A percentile compares a stretch with the other conserved stretches of the same genome.
Conservation (phyloP, 805 yeast genomes). For the Naumovozyma dairenensis region DNA sequence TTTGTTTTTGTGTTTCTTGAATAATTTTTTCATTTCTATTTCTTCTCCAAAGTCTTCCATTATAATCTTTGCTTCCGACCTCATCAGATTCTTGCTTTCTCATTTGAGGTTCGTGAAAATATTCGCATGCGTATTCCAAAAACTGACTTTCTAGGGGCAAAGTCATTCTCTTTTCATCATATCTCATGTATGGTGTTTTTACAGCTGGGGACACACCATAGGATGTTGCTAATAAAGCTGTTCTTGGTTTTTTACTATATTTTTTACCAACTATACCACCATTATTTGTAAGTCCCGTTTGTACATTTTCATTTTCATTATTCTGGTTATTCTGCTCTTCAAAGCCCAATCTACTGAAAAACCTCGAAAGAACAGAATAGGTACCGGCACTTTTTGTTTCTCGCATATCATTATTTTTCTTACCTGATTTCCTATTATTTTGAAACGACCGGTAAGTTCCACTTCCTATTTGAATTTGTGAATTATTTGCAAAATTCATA, state of each 20-base stretch:
- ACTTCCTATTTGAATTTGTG: conserved; percentile 30
- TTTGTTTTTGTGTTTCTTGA: conserved; percentile 83
- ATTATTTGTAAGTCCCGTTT: no score
- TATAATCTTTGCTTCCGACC: conserved; percentile 82
- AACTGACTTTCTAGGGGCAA: conserved; percentile 54
- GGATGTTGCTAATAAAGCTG: conserved; percentile 20
- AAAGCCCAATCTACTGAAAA: no score
- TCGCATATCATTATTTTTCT: no score
- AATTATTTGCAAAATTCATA: conserved; percentile 8
- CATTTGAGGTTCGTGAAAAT: conserved; percentile 95
- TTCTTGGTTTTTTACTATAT: conserved; percentile 13
- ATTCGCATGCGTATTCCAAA: conserved; percentile 70
- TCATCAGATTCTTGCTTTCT: conserved; percentile 76
- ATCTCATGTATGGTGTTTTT: conserved; percentile 44
- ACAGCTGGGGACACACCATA: conserved; percentile 44
- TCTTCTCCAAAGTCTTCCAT: conserved; percentile 77
- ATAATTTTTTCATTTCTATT: conserved; percentile 81
- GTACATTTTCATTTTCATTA: no score
- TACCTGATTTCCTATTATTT: conserved; percentile 28
- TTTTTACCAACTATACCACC: no score
- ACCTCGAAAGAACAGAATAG: no score
- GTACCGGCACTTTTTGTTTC: no score
- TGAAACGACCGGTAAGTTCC: conserved; percentile 31
- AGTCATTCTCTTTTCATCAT: conserved; percentile 20
- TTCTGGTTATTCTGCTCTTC: no score